Percentiles rank a stretch among this genome's conserved stretches.
Evolutionary conservation across 306 rosid species (phyloP).

Genomic region (Cicer chorassanicum): DNA sequence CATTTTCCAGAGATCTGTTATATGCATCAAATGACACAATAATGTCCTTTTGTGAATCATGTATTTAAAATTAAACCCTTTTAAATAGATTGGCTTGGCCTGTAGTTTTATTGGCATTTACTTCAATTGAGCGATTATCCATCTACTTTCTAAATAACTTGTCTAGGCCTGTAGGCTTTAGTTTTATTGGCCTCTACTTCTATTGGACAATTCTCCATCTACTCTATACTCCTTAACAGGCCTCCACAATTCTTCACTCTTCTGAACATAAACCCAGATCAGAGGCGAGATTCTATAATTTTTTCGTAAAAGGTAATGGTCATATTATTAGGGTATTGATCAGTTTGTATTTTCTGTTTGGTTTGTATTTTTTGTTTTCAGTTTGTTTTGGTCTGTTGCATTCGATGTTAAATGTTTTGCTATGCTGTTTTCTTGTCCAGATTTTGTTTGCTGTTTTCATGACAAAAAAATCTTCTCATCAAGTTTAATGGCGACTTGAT

Average conservation of each 20-base stretch:
- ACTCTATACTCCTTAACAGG: neutral
- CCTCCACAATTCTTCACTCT: neutral
- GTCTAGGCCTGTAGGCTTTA: neutral
- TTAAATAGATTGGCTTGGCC: neutral
- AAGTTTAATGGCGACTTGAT: too few relatives aligned
- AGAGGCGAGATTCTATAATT: neutral
- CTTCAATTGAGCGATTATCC: neutral
- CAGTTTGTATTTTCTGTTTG: neutral
- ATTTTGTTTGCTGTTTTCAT: too few relatives aligned
- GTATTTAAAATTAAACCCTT: neutral
- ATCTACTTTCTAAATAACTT: neutral
- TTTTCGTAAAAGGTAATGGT: neutral
- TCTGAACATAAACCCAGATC: constrained; percentile 3
- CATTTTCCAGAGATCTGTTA: neutral
- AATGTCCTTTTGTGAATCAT: neutral
- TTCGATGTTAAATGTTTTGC: neutral
- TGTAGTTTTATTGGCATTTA: neutral
- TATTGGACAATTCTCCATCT: constrained; percentile 6
- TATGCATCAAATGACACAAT: neutral
- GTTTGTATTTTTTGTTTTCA: neutral
- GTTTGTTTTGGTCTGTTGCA: neutral
- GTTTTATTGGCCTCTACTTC: constrained; percentile 19
- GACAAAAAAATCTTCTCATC: too few relatives aligned
- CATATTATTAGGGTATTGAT: neutral
- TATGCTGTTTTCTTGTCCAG: neutral